These are phyloP conservation scores for Zymoseptoria tritici DNA, from an alignment of 2,329 filamentous ascomycete species.

Conservation along the genomic window DNA sequence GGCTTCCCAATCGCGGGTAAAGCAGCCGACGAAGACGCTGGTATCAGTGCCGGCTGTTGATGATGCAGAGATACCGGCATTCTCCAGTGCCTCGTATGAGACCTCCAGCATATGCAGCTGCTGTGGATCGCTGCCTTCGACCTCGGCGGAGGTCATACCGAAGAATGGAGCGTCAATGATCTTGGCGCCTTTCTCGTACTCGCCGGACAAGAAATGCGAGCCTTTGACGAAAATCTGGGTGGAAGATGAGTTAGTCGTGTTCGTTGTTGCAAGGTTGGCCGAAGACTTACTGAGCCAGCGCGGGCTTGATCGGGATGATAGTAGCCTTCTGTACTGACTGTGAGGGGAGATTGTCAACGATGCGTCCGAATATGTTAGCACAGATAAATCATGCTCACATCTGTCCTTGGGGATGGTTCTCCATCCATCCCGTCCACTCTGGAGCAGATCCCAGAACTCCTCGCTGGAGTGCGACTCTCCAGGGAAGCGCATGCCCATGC, in stretches of 20 bases:
- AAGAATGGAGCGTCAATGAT: conserved; percentile 10
- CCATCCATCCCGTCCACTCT: conserved; percentile 1
- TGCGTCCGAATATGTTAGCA: neutral
- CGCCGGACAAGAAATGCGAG: conserved; percentile 2
- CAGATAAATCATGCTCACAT: neutral
- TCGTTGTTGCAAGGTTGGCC: too few relatives aligned
- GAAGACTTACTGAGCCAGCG: neutral
- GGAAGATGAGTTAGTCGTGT: neutral
- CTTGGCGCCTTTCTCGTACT: neutral
- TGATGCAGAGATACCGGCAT: conserved; percentile 6
- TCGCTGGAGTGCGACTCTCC: conserved; percentile 4
- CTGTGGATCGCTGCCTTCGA: conserved; percentile 2
- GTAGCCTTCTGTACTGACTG: conserved; percentile 1
- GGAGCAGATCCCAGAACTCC: conserved; percentile 4
- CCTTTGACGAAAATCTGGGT: neutral
- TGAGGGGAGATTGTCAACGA: neutral
- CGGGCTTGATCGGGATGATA: conserved; percentile 4
- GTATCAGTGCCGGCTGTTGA: conserved; percentile 5
- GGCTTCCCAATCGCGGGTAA: conserved; percentile 11
- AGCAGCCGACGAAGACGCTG: conserved; percentile 9
- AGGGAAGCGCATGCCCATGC: conserved; percentile 13
- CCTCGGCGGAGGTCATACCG: conserved; percentile 3
- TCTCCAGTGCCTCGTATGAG: conserved; percentile 8
- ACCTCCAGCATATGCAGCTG: conserved; percentile 3
- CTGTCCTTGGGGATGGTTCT: neutral